Evolutionary conservation across 352 stramenopile species (phyloP).

Genomic region (Pythium dissotocum): DNA sequence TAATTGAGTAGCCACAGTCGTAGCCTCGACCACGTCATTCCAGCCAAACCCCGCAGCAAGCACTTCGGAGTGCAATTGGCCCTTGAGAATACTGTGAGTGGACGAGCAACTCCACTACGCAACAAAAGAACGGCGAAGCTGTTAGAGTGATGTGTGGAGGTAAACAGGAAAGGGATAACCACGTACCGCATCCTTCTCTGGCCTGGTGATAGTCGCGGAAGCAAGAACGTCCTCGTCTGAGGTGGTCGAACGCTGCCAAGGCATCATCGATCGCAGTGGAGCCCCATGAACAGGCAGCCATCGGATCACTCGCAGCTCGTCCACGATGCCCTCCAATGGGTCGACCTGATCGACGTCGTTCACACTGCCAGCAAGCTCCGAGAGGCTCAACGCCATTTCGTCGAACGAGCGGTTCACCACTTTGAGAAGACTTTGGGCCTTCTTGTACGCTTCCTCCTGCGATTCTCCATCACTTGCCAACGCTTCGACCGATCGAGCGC

Average conservation of each 20-base stretch:
- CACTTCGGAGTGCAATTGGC: constrained; percentile 53
- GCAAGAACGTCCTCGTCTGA: constrained; percentile 30
- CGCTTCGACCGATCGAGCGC: constrained; percentile 56
- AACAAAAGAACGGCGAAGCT: constrained; percentile 16
- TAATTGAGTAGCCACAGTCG: constrained; percentile 46
- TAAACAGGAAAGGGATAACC: neutral
- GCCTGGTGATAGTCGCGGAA: constrained; percentile 40
- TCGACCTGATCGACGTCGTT: neutral
- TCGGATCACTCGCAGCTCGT: constrained; percentile 7
- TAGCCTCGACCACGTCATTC: constrained; percentile 35
- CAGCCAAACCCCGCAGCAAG: constrained; percentile 60
- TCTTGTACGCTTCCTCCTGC: constrained; percentile 33
- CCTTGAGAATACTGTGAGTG: constrained; percentile 51
- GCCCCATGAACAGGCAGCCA: constrained; percentile 24
- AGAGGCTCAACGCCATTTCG: constrained; percentile 38
- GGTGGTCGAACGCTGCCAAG: constrained; percentile 41
- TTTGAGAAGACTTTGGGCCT: constrained; percentile 56
- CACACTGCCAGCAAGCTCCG: constrained; percentile 6
- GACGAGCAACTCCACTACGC: constrained; percentile 67
- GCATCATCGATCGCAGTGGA: constrained; percentile 38
- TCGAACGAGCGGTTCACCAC: constrained; percentile 84
- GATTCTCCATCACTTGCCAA: constrained; percentile 30
- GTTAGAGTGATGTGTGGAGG: neutral
- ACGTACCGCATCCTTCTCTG: constrained; percentile 62
- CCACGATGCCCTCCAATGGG: constrained; percentile 13